These are phyloP conservation scores for Didymella glomerata DNA, from an alignment of 2,329 filamentous ascomycete genomes.

Conservation along the genomic window DNA sequence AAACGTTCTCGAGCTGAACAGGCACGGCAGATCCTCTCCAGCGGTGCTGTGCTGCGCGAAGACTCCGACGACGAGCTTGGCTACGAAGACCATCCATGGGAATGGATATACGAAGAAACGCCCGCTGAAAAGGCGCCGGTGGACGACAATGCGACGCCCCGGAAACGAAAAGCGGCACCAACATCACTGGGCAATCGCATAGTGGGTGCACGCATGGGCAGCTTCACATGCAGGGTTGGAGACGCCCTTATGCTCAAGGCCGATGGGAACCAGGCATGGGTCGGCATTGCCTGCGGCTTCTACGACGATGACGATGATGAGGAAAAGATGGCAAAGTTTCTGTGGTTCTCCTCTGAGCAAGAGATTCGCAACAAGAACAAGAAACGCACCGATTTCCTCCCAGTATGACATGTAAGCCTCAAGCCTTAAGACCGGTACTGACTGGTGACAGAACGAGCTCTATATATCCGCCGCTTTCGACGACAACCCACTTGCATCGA, in stretches of 20 bases:
- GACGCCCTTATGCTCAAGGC: conserved; percentile 89
- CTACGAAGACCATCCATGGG: conserved; percentile 60
- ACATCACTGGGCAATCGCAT: conserved; percentile 61
- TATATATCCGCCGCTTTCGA: conserved; percentile 92
- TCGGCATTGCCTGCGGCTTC: conserved; percentile 87
- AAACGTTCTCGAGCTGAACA: conserved; percentile 55
- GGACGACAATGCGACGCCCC: conserved; percentile 39
- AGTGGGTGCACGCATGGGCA: conserved; percentile 81
- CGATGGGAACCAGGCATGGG: conserved; percentile 90
- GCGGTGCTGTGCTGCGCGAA: conserved; percentile 72
- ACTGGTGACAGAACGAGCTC: conserved; percentile 74
- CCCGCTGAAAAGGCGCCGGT: conserved; percentile 29
- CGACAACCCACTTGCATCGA: conserved; percentile 83
- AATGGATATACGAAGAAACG: conserved; percentile 63
- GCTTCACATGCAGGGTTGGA: conserved; percentile 80
- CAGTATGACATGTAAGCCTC: conserved; percentile 56
- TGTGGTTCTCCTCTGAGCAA: conserved; percentile 95
- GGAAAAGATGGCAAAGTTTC: conserved; percentile 82
- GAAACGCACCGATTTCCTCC: conserved; percentile 80
- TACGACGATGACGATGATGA: conserved; percentile 66
- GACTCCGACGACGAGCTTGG: conserved; percentile 88
- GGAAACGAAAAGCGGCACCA: conserved; percentile 44
- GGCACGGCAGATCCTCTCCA: conserved; percentile 62
- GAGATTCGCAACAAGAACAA: conserved; percentile 86
- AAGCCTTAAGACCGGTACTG: conserved; percentile 17